Evolutionary conservation across 139 green algal species (phyloP), one percentile per base, ranked within the genome.

Genomic region (Pedinophyceae sp.): DNA sequence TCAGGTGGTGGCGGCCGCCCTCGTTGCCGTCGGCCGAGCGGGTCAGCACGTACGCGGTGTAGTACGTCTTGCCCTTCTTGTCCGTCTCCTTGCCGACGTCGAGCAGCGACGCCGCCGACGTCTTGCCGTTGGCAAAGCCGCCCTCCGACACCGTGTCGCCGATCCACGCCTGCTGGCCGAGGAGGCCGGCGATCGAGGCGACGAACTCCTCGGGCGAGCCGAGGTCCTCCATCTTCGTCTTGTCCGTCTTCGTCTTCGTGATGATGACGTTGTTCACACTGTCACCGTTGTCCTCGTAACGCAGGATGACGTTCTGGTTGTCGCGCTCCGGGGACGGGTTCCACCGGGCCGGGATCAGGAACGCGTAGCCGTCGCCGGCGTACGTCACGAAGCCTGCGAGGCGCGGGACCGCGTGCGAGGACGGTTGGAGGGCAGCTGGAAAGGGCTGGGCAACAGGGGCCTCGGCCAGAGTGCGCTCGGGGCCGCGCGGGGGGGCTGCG

Each of bases 1-100:
- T 79, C 52, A 98, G 72, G 58, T 94, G 79, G 82, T 98, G 90
- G 68, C 83, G 80, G 61, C 91, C 90, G 47, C 90, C 90, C 82
- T 97, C 90, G 64, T 97, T 67, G 41, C 91, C 90, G 59, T 98
- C 90, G 50, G 87, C 85, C 62, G 72, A 17, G 18, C 30, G 46
- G 0, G 47, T 22, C 47, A 52, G 25, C 10, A 52, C 15, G 25
- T 52, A 18, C 10, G 13, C 10, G 10, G 10, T 88, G 85, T 97
- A 98, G 85, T 95, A 97, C 43, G 74, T 79, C 77, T 91, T 93
- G 70, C 91, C 91, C 69, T 93, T 91, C 65, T 88, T 89, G 68
- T 93, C 81, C 24, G 69, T 86, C n/a, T 60, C 65, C 30, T 72
- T 64, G 30, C 61, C 49, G 18, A 84, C 68, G 54, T 87, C 83